A percentile compares a stretch with the other conserved stretches of the same genome.
These are phyloP conservation scores for Uromyces viciae-fabae DNA, from an alignment of 1,284 basidiomycete species.

Conservation along the genomic window DNA sequence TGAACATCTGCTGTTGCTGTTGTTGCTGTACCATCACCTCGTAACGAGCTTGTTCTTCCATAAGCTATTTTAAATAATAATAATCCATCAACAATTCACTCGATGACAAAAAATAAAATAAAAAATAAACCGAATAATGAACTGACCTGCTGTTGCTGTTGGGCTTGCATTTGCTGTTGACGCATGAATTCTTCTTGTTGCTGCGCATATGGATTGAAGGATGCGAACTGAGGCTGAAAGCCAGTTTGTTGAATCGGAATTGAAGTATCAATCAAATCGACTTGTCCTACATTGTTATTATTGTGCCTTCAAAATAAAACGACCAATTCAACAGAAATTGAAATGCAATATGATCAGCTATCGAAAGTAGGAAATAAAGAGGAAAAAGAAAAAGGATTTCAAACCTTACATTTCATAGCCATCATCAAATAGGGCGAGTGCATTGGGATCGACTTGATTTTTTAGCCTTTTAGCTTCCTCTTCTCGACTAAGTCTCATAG, in stretches of 20 bases:
- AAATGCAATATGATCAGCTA: conserved; percentile 48
- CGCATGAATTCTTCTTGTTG: conserved; percentile 58
- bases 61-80: conserved; percentile 61
- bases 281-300: conserved; percentile 55
- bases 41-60: conserved; percentile 62
- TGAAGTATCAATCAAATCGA: conserved; percentile 55
- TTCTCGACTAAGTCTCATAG: conserved; percentile 70
- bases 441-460: conserved; percentile 38
- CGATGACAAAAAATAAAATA: conserved; percentile 49
- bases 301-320: conserved; percentile 47
- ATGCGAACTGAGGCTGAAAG: conserved; percentile 59
- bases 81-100: not conserved
- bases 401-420: conserved; percentile 15
- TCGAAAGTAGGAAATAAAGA: not conserved
- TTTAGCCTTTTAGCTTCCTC: conserved; percentile 62
- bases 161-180: conserved; percentile 50
- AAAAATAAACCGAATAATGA: not conserved
- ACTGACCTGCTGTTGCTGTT: conserved; percentile 50
- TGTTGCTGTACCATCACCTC: conserved; percentile 65
- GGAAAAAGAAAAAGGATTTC: not conserved
- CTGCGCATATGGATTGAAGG: conserved; percentile 61
- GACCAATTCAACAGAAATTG: not conserved
- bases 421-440: conserved; percentile 43
- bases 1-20: conserved; percentile 52
- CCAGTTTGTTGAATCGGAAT: conserved; percentile 56